Evolutionary conservation across 345 rosid species (phyloP), one percentile per base, ranked within the genome.

Genomic region (Salix dunnii): DNA sequence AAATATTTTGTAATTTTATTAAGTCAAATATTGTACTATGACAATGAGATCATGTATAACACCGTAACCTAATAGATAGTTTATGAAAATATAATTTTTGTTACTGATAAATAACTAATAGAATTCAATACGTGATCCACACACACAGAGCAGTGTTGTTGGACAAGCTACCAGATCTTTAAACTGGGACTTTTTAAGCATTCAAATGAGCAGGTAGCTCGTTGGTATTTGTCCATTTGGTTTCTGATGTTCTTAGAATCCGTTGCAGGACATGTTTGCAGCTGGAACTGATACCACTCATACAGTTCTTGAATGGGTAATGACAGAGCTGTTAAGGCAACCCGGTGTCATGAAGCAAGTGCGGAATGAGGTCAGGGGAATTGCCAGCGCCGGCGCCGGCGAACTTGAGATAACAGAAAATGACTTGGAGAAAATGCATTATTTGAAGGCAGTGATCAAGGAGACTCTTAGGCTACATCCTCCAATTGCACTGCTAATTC

Each of bases 401-500:
- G 4, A 33, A 33, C 35, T 4, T 33, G 35, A 33, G 35, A 33
- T 81, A 40, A 58, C 60, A 27, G 79, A 78, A 2, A 58, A 20
- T 0, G 84, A 83, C 53, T 14, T 77, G 20, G 72, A 73, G 11
- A 73, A 67, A 67, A 67, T 85, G 76, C 48, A 14, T 6, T 85
- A 83, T 77, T 33, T 87, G 6, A 79, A 65, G 53, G 90, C 90
- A 2, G 81, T 83, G 16, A 27, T 87, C 72, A 87, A 85, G 35
- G 87, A 84, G 49, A 74, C 85, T 53, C 87, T 82, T 7, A 80
- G 87, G 0, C 46, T 84, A 16, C 70, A 85, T 74, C 87, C 88
- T 7, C 88, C 89, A 4, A 4, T 83, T 53, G 88, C 89, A 0
- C 51, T 85, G 36, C 78, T 87, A 4, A 30, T 85, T 40, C 85